Percentiles rank a stretch among this genome's conserved stretches.
phyloP scores from a whole-genome alignment of 2,329 filamentous ascomycete genomes.

The Aspergillus sp. region DNA sequence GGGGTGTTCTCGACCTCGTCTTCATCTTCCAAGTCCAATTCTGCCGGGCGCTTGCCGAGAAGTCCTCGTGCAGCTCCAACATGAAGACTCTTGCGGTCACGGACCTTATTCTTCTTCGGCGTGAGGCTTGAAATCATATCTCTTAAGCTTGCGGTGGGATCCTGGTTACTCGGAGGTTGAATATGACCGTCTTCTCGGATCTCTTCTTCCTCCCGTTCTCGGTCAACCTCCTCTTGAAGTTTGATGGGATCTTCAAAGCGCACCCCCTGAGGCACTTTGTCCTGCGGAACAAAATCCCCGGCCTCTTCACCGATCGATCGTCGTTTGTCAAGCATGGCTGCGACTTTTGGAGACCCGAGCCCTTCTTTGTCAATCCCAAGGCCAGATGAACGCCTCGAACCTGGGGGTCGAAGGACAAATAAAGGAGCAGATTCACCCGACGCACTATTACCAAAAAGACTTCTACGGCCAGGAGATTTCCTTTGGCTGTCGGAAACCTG shows the following conservation, averaged over 20 bases:
- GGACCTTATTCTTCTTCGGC: slow-evolving; percentile 68
- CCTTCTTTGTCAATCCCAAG: slow-evolving; percentile 69
- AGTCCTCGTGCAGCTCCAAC: slow-evolving; percentile 72
- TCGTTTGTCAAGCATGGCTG: slow-evolving; percentile 69
- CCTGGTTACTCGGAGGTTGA: slow-evolving; percentile 53
- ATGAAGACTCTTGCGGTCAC: slow-evolving; percentile 72
- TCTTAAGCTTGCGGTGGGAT: slow-evolving; percentile 66
- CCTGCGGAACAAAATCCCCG: slow-evolving; percentile 60
- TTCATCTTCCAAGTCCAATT: slow-evolving; percentile 65
- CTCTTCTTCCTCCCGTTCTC: slow-evolving; percentile 61
- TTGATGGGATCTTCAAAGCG: slow-evolving; percentile 65
- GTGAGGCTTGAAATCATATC: slow-evolving; percentile 78
- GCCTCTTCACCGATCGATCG: slow-evolving; percentile 69
- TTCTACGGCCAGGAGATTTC: slow-evolving; percentile 36
- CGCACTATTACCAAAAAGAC: slow-evolving; percentile 56
- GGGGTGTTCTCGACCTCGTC: slow-evolving; percentile 56
- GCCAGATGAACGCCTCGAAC: slow-evolving; percentile 60
- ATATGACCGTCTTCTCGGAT: slow-evolving; percentile 60
- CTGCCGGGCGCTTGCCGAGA: slow-evolving; percentile 70
- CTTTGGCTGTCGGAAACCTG: slow-evolving; percentile 38
- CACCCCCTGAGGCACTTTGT: slow-evolving; percentile 46
- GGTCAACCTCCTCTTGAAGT: slow-evolving; percentile 64
- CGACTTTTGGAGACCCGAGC: slow-evolving; percentile 72
- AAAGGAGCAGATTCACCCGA: slow-evolving; percentile 63
- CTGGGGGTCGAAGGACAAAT: slow-evolving; percentile 62